phyloP scores from a whole-genome alignment of 169 alveolate genomes.

The Cryptosporidium canis region DNA sequence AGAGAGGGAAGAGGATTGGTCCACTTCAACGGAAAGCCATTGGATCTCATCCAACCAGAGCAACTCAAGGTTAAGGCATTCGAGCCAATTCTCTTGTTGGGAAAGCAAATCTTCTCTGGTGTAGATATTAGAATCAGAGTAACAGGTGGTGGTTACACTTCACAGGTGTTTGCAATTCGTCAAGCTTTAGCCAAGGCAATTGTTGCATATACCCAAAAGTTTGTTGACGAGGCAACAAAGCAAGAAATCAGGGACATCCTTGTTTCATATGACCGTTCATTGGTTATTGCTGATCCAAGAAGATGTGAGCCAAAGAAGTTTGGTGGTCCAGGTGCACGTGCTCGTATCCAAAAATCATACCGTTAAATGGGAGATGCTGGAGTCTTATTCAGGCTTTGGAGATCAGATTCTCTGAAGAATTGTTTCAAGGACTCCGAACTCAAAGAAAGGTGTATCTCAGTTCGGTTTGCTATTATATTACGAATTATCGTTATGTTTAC shows the following conservation, averaged over 20 bases:
- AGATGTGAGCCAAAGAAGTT: constrained; percentile 99
- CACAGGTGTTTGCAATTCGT: constrained; percentile 95
- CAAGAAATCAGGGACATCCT: constrained; percentile 93
- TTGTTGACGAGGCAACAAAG: constrained; percentile 94
- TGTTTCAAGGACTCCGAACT: not conserved
- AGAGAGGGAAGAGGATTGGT: constrained; percentile 93
- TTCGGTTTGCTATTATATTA: not conserved
- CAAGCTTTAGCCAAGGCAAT: constrained; percentile 99
- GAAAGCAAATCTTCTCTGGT: constrained; percentile 91
- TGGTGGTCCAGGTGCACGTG: constrained; percentile 99
- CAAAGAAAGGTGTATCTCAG: not conserved
- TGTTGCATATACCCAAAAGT: constrained; percentile 97
- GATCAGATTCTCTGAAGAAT: not conserved
- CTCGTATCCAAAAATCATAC: constrained; percentile 99
- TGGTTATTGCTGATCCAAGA: constrained; percentile 99
- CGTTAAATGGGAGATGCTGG: constrained; percentile 82
- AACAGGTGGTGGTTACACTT: constrained; percentile 98
- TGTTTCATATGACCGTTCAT: constrained; percentile 97
- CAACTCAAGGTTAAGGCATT: constrained; percentile 93
- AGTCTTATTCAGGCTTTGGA: not conserved
- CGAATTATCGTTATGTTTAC: not conserved
- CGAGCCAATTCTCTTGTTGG: constrained; percentile 97
- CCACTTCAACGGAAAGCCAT: constrained; percentile 95
- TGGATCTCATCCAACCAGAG: constrained; percentile 94
- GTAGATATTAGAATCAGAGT: constrained; percentile 97